Evolutionary conservation across 352 stramenopile genomes (phyloP).

Genomic region (Globisporangium nunn): DNA sequence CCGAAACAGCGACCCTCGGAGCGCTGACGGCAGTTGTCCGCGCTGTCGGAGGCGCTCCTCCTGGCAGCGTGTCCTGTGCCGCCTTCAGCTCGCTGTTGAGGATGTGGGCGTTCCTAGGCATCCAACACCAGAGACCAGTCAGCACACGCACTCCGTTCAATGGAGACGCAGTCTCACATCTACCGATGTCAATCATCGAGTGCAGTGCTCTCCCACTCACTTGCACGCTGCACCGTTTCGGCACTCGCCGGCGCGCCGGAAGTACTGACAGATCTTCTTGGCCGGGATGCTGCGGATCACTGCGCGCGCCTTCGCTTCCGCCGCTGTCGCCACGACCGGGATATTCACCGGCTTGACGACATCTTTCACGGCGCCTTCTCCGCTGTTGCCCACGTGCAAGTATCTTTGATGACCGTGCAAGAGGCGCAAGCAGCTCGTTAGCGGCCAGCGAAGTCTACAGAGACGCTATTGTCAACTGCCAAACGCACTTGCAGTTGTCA

Average conservation of each 20-base stretch:
- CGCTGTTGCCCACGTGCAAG: constrained; percentile 4
- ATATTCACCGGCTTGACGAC: background rate
- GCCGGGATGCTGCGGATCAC: constrained; percentile 21
- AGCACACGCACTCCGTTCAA: background rate
- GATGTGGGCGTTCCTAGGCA: background rate
- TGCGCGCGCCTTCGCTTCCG: background rate
- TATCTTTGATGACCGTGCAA: background rate
- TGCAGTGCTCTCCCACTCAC: constrained; percentile 5
- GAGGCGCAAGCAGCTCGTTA: background rate
- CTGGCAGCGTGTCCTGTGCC: background rate
- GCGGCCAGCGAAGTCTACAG: background rate
- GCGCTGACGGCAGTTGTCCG: background rate
- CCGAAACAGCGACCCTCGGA: background rate
- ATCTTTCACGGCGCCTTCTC: background rate
- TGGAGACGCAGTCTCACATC: too few species aligned
- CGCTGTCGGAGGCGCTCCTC: background rate
- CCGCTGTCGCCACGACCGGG: background rate
- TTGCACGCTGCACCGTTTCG: constrained; percentile 21
- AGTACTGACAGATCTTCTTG: constrained; percentile 42
- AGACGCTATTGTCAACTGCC: too few species aligned
- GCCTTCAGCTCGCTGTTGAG: background rate
- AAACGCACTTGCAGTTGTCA: constrained; percentile 64
- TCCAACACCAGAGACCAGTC: background rate
- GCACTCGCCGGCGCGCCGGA: constrained; percentile 39
- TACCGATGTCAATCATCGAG: background rate